Percentiles rank a stretch among this genome's conserved stretches.
Conservation (phyloP, 441 rosid genomes). For the Adansonia gregorii region DNA sequence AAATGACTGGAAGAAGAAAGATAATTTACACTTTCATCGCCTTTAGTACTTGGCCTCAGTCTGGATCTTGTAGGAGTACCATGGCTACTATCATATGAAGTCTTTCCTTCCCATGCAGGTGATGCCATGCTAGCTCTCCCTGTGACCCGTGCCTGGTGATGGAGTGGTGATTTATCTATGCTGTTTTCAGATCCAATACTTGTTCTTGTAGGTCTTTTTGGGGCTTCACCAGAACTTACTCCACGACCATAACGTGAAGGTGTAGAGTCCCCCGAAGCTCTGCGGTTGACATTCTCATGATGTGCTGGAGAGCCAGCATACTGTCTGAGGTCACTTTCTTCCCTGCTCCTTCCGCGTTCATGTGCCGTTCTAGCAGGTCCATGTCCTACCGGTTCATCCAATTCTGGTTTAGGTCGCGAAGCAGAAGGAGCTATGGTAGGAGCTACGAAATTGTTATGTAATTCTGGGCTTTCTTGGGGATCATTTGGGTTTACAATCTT, state of each 20-base stretch:
- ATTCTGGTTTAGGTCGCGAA: constrained; percentile 40
- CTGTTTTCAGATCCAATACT: constrained; percentile 60
- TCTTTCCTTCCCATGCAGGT: constrained; percentile 64
- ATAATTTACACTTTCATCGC: constrained; percentile 64
- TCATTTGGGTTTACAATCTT: constrained; percentile 72
- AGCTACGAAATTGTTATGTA: constrained; percentile 35
- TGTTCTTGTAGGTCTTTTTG: constrained; percentile 44
- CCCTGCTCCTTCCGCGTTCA: constrained; percentile 41
- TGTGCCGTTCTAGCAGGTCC: constrained; percentile 37
- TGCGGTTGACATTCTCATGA: constrained; percentile 42
- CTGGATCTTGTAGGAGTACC: constrained; percentile 63
- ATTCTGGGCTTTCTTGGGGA: constrained; percentile 62
- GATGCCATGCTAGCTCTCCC: constrained; percentile 48
- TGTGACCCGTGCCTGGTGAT: constrained; percentile 47
- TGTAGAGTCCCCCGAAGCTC: constrained; percentile 37
- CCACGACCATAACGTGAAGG: constrained; percentile 56
- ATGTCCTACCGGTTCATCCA: constrained; percentile 41
- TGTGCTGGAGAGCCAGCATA: constrained; percentile 47
- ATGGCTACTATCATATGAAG: constrained; percentile 51
- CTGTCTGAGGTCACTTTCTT: constrained; percentile 43
- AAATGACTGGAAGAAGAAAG: constrained; percentile 15
- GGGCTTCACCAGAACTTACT: constrained; percentile 38
- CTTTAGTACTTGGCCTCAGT: constrained; percentile 43
- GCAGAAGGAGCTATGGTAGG: constrained; percentile 47
- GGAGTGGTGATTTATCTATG: constrained; percentile 70